phyloP scores from a whole-genome alignment of 352 stramenopile genomes.

The Phytophthora megakarya region DNA sequence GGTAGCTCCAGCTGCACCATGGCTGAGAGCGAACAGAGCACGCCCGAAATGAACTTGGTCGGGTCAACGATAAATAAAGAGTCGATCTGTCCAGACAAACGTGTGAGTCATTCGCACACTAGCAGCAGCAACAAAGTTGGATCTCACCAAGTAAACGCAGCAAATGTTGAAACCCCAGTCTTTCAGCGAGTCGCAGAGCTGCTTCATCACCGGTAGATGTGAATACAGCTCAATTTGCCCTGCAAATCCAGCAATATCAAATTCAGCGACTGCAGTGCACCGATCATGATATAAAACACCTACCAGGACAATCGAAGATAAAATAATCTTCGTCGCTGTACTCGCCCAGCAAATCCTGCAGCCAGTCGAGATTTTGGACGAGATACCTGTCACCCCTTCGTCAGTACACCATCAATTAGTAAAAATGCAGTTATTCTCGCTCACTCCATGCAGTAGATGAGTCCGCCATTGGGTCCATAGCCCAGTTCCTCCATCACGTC shows the following conservation, averaged over 20 bases:
- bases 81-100: conserved; percentile 75
- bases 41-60: conserved; percentile 98
- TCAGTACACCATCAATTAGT: conserved; percentile 6
- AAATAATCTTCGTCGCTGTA: conserved; percentile 97
- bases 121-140: not conserved
- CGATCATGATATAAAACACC: not conserved
- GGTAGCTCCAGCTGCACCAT: conserved; percentile 99
- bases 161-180: conserved; percentile 90
- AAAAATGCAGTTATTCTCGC: conserved; percentile 26
- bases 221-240: conserved; percentile 93
- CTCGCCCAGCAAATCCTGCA: conserved; percentile 91
- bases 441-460: conserved; percentile 99
- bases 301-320: conserved; percentile 98
- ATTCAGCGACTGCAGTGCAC: conserved; percentile 5
- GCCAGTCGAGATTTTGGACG: conserved; percentile 95
- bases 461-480: conserved; percentile 97
- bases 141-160: conserved; percentile 87
- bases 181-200: conserved; percentile 81
- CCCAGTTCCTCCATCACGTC: conserved; percentile 97
- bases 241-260: conserved; percentile 21
- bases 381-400: conserved; percentile 59
- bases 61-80: conserved; percentile 95
- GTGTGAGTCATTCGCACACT: not conserved
- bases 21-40: conserved; percentile 95
- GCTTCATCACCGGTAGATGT: conserved; percentile 91